These are phyloP conservation scores for Tillandsia leiboldiana DNA, from an alignment of 176 grass and related monocot species.

Conservation along the genomic window DNA sequence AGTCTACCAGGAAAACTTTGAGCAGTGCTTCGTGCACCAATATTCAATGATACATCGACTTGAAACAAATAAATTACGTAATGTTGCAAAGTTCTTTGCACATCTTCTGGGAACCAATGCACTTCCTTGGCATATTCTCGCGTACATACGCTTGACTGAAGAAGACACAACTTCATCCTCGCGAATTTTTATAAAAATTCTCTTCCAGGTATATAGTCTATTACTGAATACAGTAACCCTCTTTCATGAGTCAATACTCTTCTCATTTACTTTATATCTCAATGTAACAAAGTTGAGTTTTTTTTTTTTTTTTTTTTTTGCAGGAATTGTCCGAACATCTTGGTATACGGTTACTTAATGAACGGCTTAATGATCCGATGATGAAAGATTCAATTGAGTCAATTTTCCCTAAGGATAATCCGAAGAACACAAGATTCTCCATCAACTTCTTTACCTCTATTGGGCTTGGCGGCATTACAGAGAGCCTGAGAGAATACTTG, in stretches of 20 bases:
- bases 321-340: conserved; percentile 87
- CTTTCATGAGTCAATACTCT: no score
- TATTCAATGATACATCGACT: conserved; percentile 95
- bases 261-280: no score
- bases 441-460: conserved; percentile 97
- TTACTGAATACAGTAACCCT: no score
- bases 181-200: conserved; percentile 92
- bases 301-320: neutral
- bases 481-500: conserved; percentile 74
- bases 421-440: conserved; percentile 80
- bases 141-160: conserved; percentile 88
- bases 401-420: conserved; percentile 88
- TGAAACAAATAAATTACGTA: conserved; percentile 86
- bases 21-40: conserved; percentile 86
- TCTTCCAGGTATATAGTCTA: conserved; percentile 72
- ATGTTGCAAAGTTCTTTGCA: conserved; percentile 94
- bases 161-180: conserved; percentile 95
- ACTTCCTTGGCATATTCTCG: conserved; percentile 78
- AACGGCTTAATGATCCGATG: conserved; percentile 71
- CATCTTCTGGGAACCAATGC: conserved; percentile 85
- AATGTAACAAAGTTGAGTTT: conserved; percentile 4
- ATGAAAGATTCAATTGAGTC: conserved; percentile 78
- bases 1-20: conserved; percentile 92
- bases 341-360: conserved; percentile 76
- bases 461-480: conserved; percentile 83